These are phyloP conservation scores for Fraxinus nigra DNA, from an alignment of 305 asterid species.

Conservation along the genomic window DNA sequence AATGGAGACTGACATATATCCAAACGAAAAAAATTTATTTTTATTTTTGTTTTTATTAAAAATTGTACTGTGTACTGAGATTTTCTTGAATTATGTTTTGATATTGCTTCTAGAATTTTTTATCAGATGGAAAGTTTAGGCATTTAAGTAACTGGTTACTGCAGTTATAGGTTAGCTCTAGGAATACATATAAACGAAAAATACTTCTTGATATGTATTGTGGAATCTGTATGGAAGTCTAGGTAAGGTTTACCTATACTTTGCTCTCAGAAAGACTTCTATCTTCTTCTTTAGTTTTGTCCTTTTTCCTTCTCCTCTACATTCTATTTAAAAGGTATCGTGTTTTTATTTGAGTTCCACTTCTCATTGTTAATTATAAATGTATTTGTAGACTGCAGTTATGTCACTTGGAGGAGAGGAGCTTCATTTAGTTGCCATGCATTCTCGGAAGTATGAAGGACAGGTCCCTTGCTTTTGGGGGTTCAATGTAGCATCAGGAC, in stretches of 20 bases:
- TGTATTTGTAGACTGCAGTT: slow-evolving; percentile 67
- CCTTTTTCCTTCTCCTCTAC: slow-evolving; percentile 3
- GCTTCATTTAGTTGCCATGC: slow-evolving; percentile 95
- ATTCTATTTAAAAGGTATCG: slow-evolving; percentile 5
- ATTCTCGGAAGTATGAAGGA: slow-evolving; percentile 63
- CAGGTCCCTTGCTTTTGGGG: slow-evolving; percentile 87
- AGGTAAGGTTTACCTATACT: not conserved
- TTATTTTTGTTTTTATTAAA: not conserved
- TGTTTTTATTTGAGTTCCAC: slow-evolving; percentile 7
- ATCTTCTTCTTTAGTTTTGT: slow-evolving; percentile 6
- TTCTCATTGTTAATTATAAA: slow-evolving; percentile 15
- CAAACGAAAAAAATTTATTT: not conserved
- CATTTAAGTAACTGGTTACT: not conserved
- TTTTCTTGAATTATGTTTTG: not conserved
- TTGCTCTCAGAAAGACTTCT: not conserved
- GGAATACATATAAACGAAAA: not conserved
- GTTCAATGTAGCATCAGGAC: slow-evolving; percentile 61
- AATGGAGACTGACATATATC: not conserved
- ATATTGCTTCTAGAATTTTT: not conserved
- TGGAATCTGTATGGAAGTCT: not conserved
- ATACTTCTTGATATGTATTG: not conserved
- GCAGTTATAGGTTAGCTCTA: not conserved
- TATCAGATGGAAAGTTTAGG: not conserved
- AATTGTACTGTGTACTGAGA: not conserved
- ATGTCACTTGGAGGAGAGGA: slow-evolving; percentile 67